phyloP scores from a whole-genome alignment of 306 rosid genomes.

The Argentina anserina region DNA sequence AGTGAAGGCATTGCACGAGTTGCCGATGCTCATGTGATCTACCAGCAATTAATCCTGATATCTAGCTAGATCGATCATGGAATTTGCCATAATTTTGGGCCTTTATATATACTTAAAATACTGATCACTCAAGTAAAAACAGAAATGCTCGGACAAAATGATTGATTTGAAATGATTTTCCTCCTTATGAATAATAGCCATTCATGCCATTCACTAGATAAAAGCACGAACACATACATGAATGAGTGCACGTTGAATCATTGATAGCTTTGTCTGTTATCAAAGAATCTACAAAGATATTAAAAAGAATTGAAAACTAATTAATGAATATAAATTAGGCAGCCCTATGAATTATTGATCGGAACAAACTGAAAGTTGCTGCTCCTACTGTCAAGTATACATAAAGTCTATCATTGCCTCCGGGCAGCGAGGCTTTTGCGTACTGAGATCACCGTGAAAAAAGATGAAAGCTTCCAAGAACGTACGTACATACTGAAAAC shows the following conservation, averaged over 20 bases:
- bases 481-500: neutral
- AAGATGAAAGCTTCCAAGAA: neutral
- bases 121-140: conserved; percentile 6
- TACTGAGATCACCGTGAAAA: neutral
- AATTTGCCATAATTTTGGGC: conserved; percentile 5
- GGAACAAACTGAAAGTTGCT: neutral
- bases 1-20: neutral
- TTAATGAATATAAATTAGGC: no score
- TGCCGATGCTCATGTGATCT: neutral
- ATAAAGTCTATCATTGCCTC: neutral
- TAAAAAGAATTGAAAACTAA: neutral
- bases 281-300: neutral
- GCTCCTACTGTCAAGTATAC: neutral
- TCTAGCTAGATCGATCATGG: neutral
- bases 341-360: neutral
- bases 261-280: conserved; percentile 13
- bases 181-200: conserved; percentile 4
- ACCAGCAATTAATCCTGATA: neutral
- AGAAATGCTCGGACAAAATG: neutral
- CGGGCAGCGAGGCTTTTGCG: conserved; percentile 22
- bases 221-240: conserved; percentile 6
- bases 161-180: conserved; percentile 13
- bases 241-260: conserved; percentile 11
- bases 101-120: neutral
- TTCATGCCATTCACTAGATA: conserved; percentile 7